Evolutionary conservation across 495 filamentous ascomycete genomes (phyloP), one percentile per base, ranked within the genome.

Genomic region (Trichoderma asperelloides): DNA sequence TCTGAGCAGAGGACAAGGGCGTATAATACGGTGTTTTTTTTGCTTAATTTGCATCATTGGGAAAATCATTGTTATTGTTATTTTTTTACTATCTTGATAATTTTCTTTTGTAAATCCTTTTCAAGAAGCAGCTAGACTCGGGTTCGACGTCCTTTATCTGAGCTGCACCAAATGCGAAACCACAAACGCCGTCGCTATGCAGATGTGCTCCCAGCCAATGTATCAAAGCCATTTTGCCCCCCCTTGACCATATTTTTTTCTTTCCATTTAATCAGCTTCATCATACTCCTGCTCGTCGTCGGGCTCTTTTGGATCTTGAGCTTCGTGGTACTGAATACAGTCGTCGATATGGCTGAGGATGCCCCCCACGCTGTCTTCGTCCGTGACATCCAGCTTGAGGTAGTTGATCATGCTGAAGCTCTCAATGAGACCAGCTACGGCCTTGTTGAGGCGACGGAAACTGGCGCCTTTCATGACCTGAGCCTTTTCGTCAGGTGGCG

Each of bases 321-420:
- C 93, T 71, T 98, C 95, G 73, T 96, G 92, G 76, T 86, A 98
- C 70, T 97, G 96, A 69, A 97, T 93, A 6, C 90, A 89, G 80
- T 98, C 93, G 69, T 98, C 95, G 70, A 98, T 96, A 72, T 97
- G 93, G 80, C 94, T 97, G 69, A 98, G 75, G n/a, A 98, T 87
- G 9, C 88, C 87, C 4, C 85, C 87, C 11, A 98, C 90, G 74
- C 94, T 97, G 70, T 98, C 95, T 76, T 97, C 95, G 70, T 97
- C 88, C 71, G 93, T 90, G 62, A 86, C 91, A 73, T 98, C 90
- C 41, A 98, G 79, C 79, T 92, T 89, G 47, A 97, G 79, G 74
- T 95, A 98, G 23, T 88, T 95, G 5, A 98, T 93, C 92, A 98
- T 96, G 76, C 93, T 96, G 76, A 97, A 98, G 75, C 90, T 93